These are phyloP conservation scores for Tulasnella sp. DNA, from an alignment of 768 basidiomycete species.

Conservation along the genomic window DNA sequence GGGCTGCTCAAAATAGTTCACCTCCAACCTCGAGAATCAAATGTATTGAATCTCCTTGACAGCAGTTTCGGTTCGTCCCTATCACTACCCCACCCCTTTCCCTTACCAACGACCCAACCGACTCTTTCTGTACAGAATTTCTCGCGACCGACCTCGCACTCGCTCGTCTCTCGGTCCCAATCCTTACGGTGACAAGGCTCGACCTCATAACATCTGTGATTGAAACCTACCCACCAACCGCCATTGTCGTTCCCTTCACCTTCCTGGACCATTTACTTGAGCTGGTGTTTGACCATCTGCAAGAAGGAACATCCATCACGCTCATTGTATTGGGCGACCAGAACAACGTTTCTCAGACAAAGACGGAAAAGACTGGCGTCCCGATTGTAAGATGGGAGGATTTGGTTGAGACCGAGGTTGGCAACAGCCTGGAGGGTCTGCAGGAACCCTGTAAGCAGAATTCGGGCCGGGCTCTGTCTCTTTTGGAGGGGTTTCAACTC, in stretches of 20 bases:
- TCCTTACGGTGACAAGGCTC: conserved; percentile 59
- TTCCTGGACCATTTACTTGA: conserved; percentile 70
- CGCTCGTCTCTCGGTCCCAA: conserved; percentile 62
- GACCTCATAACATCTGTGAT: conserved; percentile 61
- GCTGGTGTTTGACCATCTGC: conserved; percentile 59
- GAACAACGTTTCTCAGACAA: conserved; percentile 49
- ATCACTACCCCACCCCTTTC: background rate
- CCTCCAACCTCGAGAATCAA: conserved; percentile 57
- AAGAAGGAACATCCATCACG: conserved; percentile 48
- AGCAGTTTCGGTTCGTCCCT: conserved; percentile 63
- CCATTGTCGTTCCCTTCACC: conserved; percentile 65
- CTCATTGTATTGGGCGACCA: conserved; percentile 73
- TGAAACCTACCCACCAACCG: conserved; percentile 63
- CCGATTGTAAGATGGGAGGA: conserved; percentile 61
- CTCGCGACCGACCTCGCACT: conserved; percentile 76
- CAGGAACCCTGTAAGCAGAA: conserved; percentile 27
- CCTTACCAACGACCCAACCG: background rate
- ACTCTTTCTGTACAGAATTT: conserved; percentile 54
- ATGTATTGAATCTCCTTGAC: conserved; percentile 71
- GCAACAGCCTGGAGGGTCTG: conserved; percentile 36
- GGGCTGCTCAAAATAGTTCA: conserved; percentile 60
- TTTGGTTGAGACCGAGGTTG: conserved; percentile 60
- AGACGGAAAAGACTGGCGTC: conserved; percentile 43
- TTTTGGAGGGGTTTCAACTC: background rate
- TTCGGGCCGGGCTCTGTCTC: background rate